These are phyloP conservation scores for Hymenoscyphus fructigenus DNA, from an alignment of 2,329 filamentous ascomycete genomes.

Conservation along the genomic window DNA sequence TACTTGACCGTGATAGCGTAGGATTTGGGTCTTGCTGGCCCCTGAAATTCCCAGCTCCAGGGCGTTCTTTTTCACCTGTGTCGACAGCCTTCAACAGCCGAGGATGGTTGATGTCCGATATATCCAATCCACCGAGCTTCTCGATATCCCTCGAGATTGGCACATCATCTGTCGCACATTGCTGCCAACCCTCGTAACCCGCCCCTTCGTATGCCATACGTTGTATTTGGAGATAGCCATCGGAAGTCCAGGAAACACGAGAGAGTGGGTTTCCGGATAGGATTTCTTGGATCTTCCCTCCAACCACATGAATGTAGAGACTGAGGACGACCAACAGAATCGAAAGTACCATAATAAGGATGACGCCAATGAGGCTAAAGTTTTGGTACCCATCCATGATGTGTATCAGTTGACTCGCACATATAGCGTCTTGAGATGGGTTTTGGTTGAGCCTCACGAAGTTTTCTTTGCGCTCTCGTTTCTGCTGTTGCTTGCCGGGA, in stretches of 20 bases:
- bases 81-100: neutral
- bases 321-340: slow-evolving; percentile 15
- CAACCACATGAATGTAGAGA: slow-evolving; percentile 15
- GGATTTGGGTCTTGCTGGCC: neutral
- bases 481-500: neutral
- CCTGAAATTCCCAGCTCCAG: neutral
- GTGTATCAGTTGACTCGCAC: slow-evolving; percentile 20
- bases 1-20: neutral
- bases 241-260: slow-evolving; percentile 17
- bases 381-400: slow-evolving; percentile 21
- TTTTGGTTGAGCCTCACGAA: neutral
- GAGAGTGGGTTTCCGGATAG: slow-evolving; percentile 7
- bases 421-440: slow-evolving; percentile 5
- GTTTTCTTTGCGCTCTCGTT: neutral
- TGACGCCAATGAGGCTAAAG: slow-evolving; percentile 21
- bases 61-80: neutral
- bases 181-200: slow-evolving; percentile 11
- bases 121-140: slow-evolving; percentile 4
- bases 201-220: slow-evolving; percentile 24
- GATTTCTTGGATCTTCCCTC: slow-evolving; percentile 10
- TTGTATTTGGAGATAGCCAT: slow-evolving; percentile 24
- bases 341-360: slow-evolving; percentile 16
- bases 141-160: neutral
- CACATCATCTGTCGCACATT: slow-evolving; percentile 4
- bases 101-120: slow-evolving; percentile 3